A percentile compares a stretch with the other conserved stretches of the same genome.
phyloP scores from a whole-genome alignment of 768 basidiomycete species.

The Kwoniella sp. region DNA sequence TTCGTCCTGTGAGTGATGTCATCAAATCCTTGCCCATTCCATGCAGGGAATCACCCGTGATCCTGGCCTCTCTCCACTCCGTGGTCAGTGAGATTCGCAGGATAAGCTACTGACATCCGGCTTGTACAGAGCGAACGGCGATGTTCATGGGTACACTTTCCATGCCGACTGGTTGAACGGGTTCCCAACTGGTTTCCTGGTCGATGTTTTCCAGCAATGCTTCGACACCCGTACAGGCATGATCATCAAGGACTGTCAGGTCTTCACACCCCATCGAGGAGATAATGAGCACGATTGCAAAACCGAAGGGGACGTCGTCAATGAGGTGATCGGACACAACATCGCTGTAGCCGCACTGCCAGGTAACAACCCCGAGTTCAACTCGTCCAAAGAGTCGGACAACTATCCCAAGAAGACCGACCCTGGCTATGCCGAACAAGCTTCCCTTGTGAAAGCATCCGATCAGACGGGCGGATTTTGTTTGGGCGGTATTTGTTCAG shows the following conservation, averaged over 20 bases:
- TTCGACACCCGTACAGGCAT: slow-evolving; percentile 11
- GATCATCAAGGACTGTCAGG: slow-evolving; percentile 15
- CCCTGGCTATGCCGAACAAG: slow-evolving; percentile 22
- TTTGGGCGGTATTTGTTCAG: slow-evolving; percentile 15
- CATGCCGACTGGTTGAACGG: slow-evolving; percentile 44
- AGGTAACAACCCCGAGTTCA: slow-evolving; percentile 35
- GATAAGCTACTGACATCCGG: no score
- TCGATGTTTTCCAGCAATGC: slow-evolving; percentile 32
- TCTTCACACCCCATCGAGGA: slow-evolving; percentile 4
- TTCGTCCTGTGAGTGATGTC: slow-evolving; percentile 35
- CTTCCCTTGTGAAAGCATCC: slow-evolving; percentile 24
- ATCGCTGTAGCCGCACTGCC: slow-evolving; percentile 16
- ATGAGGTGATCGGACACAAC: slow-evolving; percentile 31
- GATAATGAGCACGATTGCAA: slow-evolving; percentile 17
- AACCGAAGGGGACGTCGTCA: slow-evolving; percentile 28
- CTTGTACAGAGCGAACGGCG: slow-evolving; percentile 30
- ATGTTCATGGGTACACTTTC: slow-evolving; percentile 29
- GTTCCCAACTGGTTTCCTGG: slow-evolving; percentile 34
- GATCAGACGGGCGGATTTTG: slow-evolving; percentile 23
- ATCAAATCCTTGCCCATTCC: no score
- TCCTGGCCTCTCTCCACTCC: background rate
- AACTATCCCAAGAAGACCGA: slow-evolving; percentile 18
- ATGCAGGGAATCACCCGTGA: no score
- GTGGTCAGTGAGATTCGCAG: no score
- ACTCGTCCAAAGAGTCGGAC: slow-evolving; percentile 25